A percentile compares a stretch with the other conserved stretches of the same genome.
phyloP scores from a whole-genome alignment of 2,329 filamentous ascomycete species.

The Fusarium sp. region DNA sequence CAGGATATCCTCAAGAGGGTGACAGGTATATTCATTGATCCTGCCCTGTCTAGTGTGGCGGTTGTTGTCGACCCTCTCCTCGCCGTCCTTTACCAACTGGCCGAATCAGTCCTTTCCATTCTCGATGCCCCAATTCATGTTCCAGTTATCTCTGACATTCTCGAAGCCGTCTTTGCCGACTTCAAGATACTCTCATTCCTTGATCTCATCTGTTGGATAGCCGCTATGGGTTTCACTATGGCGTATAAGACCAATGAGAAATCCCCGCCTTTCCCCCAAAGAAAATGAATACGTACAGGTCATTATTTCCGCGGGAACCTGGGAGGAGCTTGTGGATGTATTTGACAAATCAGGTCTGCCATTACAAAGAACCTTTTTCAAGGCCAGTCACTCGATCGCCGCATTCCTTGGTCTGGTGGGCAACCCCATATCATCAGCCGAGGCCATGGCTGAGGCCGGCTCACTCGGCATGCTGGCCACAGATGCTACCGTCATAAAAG shows the following conservation, averaged over 20 bases:
- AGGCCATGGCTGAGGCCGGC: background rate
- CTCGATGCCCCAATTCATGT: too few species aligned
- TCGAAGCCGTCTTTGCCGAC: too few species aligned
- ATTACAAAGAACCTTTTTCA: background rate
- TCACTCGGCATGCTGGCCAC: background rate
- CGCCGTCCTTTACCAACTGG: too few species aligned
- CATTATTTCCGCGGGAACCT: background rate
- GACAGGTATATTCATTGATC: too few species aligned
- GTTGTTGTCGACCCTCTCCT: too few species aligned
- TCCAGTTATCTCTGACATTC: too few species aligned
- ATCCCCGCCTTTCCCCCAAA: too few species aligned
- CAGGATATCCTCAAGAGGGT: too few species aligned
- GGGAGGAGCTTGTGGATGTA: too few species aligned
- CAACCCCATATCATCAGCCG: background rate
- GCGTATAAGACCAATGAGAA: background rate
- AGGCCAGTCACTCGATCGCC: background rate
- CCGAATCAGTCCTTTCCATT: too few species aligned
- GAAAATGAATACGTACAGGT: too few species aligned
- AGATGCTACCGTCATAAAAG: background rate
- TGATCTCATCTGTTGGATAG: background rate
- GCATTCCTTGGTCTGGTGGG: background rate
- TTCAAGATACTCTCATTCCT: background rate
- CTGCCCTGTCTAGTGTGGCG: too few species aligned
- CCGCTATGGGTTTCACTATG: background rate
- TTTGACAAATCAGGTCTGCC: rapidly evolving